Evolutionary conservation across 2,329 filamentous ascomycete species (phyloP).

Genomic region (Metarhizium guizhouense): DNA sequence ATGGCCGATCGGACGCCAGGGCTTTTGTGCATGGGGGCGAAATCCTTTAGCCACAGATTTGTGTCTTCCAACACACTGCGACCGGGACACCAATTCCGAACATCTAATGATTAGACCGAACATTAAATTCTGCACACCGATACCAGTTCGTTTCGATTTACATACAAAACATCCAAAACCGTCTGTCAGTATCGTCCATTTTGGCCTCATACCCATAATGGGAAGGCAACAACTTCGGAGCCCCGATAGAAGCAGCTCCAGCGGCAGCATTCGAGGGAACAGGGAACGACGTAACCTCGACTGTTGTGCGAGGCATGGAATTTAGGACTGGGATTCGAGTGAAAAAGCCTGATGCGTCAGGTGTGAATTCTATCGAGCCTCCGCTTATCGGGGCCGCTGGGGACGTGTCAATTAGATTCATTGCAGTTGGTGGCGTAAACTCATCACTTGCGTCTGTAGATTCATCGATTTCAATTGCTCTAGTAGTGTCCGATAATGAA

Average conservation of each 20-base stretch:
- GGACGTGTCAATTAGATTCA: not conserved
- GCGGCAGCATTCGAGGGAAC: not conserved
- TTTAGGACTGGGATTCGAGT: not conserved
- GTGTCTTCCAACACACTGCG: conserved; percentile 27
- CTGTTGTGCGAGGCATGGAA: not conserved
- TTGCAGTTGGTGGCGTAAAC: not conserved
- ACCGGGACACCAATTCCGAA: conserved; percentile 31
- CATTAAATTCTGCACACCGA: not conserved
- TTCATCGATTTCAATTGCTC: conserved; percentile 2
- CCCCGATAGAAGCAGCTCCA: conserved; percentile 4
- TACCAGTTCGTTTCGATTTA: conserved; percentile 4
- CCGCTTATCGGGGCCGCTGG: not conserved
- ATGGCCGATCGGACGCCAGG: conserved; percentile 27
- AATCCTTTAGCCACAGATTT: conserved; percentile 31
- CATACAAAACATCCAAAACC: conserved; percentile 27
- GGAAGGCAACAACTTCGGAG: conserved; percentile 13
- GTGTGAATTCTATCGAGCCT: not conserved
- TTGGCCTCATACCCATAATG: conserved; percentile 22
- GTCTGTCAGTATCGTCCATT: conserved; percentile 24
- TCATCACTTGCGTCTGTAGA: not conserved
- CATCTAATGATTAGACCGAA: conserved; percentile 15
- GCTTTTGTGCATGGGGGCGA: conserved; percentile 27
- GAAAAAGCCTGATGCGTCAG: not conserved
- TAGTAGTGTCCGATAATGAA: not conserved
- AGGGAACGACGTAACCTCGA: not conserved